A percentile compares a stretch with the other conserved stretches of the same genome.
Conservation (phyloP, 768 basidiomycete genomes). For the Suillus decipiens region DNA sequence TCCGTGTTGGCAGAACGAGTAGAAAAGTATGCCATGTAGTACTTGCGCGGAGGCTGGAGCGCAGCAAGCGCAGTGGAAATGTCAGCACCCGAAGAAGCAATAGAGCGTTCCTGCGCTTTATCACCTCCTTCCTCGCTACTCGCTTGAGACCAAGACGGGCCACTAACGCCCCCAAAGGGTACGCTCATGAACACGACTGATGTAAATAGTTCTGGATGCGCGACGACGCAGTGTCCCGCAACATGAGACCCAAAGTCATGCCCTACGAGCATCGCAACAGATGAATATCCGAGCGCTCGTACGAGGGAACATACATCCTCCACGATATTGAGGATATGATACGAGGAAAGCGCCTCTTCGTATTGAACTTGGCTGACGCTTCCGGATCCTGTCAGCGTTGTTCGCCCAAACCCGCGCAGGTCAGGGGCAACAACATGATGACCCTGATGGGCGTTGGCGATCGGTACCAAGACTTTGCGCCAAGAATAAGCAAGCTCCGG, state of each 20-base stretch:
- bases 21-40: conserved; percentile 55
- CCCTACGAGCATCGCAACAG: conserved; percentile 53
- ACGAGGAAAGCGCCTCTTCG: conserved; percentile 52
- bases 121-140: conserved; percentile 14
- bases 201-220: conserved; percentile 56
- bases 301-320: conserved; percentile 55
- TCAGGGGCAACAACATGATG: conserved; percentile 68
- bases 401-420: conserved; percentile 54
- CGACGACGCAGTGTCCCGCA: conserved; percentile 54
- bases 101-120: conserved; percentile 19
- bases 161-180: conserved; percentile 51
- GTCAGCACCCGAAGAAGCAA: conserved; percentile 12
- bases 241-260: conserved; percentile 62
- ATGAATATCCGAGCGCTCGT: conserved; percentile 48
- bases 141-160: conserved; percentile 11
- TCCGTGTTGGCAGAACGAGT: conserved; percentile 48
- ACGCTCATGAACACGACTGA: conserved; percentile 61
- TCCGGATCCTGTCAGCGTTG: conserved; percentile 12
- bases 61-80: conserved; percentile 32
- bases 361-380: conserved; percentile 33
- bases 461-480: conserved; percentile 56
- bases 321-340: conserved; percentile 50
- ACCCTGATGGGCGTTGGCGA: conserved; percentile 43
- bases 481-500: conserved; percentile 69
- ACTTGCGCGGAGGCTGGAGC: conserved; percentile 55